phyloP scores from a whole-genome alignment of 352 stramenopile genomes.

The Phytophthora rubi region DNA sequence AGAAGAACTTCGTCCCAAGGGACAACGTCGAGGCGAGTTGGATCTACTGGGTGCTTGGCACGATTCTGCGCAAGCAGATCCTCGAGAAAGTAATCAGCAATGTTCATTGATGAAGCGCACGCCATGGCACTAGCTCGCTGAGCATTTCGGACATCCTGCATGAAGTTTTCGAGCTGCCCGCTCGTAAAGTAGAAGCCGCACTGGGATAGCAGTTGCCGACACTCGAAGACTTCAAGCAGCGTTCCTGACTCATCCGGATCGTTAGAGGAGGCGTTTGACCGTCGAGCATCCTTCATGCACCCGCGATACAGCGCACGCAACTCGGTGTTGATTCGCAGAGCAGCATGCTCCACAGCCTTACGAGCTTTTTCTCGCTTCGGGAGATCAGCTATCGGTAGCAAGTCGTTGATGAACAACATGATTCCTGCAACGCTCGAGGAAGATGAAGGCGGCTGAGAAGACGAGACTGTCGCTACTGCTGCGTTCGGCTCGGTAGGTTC shows the following conservation, averaged over 20 bases:
- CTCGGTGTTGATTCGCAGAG: conserved; percentile 69
- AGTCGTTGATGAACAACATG: conserved; percentile 62
- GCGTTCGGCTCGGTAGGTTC: conserved; percentile 3
- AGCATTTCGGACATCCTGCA: conserved; percentile 44
- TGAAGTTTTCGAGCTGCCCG: conserved; percentile 44
- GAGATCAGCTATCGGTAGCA: conserved; percentile 37
- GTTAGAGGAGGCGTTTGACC: conserved; percentile 5
- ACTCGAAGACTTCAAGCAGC: conserved; percentile 60
- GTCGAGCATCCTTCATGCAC: conserved; percentile 43
- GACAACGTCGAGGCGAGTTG: conserved; percentile 37
- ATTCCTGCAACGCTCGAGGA: conserved; percentile 32
- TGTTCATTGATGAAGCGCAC: conserved; percentile 20
- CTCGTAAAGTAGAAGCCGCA: conserved; percentile 49
- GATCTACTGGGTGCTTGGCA: conserved; percentile 23
- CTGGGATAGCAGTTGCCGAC: conserved; percentile 52
- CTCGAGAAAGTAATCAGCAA: conserved; percentile 18
- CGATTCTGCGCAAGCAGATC: conserved; percentile 34
- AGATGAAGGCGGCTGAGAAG: conserved; percentile 13
- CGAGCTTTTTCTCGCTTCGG: conserved; percentile 44
- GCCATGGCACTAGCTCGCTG: conserved; percentile 43
- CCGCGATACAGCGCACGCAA: conserved; percentile 64
- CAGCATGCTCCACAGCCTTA: conserved; percentile 57
- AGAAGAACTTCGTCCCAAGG: conserved; percentile 51
- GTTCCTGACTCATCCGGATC: conserved; percentile 32
- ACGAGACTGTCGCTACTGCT: conserved; percentile 6